phyloP scores from a whole-genome alignment of 1,284 basidiomycete species.

The Rhodotorula mucilaginosa region DNA sequence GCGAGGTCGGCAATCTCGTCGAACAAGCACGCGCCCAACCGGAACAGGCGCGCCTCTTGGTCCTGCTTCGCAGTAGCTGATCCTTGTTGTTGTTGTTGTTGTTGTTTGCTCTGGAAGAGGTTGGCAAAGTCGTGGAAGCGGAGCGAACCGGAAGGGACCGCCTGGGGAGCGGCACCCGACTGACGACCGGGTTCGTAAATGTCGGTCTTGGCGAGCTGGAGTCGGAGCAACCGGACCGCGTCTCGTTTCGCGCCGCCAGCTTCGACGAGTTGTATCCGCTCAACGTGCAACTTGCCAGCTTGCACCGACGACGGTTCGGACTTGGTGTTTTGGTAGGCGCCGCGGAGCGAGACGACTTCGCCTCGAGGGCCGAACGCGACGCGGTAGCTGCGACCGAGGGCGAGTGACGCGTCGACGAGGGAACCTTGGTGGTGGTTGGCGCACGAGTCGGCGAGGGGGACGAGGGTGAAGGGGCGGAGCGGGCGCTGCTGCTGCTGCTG shows the following conservation, averaged over 20 bases:
- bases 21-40: constrained; percentile 85
- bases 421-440: constrained; percentile 65
- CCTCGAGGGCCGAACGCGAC: constrained; percentile 76
- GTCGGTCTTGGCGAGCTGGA: constrained; percentile 73
- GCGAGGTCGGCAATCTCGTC: constrained; percentile 65
- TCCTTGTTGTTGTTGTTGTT: no score
- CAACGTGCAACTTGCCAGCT: constrained; percentile 9
- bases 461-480: constrained; percentile 62
- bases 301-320: background rate
- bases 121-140: constrained; percentile 73
- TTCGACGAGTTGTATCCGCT: constrained; percentile 22
- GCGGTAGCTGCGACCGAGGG: constrained; percentile 82
- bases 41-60: constrained; percentile 72
- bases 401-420: constrained; percentile 74
- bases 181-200: constrained; percentile 51
- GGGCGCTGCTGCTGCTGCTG: constrained; percentile 51
- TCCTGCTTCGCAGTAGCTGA: constrained; percentile 49
- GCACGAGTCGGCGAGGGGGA: constrained; percentile 55
- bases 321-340: constrained; percentile 1
- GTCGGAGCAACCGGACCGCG: constrained; percentile 67
- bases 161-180: constrained; percentile 55
- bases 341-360: background rate
- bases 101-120: constrained; percentile 6
- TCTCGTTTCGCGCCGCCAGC: background rate
- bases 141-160: constrained; percentile 63